Conservation (phyloP, 768 basidiomycete species). For the Sistotremastrum suecicum region DNA sequence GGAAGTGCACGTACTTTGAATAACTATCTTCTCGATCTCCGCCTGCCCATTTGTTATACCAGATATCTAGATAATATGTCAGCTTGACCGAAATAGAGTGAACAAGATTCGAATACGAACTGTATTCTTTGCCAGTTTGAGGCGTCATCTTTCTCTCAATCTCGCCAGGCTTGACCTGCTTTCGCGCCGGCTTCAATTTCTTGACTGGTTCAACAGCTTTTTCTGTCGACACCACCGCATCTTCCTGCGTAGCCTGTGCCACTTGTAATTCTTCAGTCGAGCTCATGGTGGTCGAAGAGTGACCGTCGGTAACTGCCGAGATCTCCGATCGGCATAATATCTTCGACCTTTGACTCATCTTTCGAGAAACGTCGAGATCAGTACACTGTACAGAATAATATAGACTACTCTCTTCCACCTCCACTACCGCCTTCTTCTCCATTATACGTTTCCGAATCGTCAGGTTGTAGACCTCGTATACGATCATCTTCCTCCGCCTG, state of each 20-base stretch:
- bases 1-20: constrained; percentile 53
- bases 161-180: constrained; percentile 84
- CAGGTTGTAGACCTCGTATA: constrained; percentile 28
- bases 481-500: constrained; percentile 35
- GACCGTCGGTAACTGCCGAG: too few species aligned
- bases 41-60: constrained; percentile 99
- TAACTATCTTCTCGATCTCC: constrained; percentile 95
- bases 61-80: constrained; percentile 49
- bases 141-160: constrained; percentile 79
- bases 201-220: constrained; percentile 22
- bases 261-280: too few species aligned
- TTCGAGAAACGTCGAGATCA: too few species aligned
- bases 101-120: constrained; percentile 31
- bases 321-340: too few species aligned
- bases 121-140: constrained; percentile 94
- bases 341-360: too few species aligned
- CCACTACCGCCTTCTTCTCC: constrained; percentile 20
- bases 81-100: constrained; percentile 1
- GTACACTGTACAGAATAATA: too few species aligned
- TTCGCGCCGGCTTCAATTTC: constrained; percentile 82
- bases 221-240: too few species aligned
- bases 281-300: too few species aligned
- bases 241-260: too few species aligned
- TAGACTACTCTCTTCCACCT: constrained; percentile 10
- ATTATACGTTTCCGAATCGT: constrained; percentile 11